Evolutionary conservation across 441 rosid genomes (phyloP).

Genomic region (Populus trichocarpa): DNA sequence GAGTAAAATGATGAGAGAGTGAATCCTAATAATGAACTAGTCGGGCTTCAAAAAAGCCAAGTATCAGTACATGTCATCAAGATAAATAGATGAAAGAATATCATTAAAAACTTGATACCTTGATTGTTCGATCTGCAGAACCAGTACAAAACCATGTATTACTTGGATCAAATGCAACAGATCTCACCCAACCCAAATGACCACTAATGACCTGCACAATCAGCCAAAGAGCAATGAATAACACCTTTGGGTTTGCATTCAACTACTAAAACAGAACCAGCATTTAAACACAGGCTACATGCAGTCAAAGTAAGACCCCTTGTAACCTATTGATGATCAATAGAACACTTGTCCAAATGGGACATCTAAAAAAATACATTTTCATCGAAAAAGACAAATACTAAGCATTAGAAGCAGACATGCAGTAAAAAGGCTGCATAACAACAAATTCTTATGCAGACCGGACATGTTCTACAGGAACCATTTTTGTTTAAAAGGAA

Average conservation of each 20-base stretch:
- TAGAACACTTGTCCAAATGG: neutral
- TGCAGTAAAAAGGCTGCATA: neutral
- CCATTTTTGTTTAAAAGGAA: neutral
- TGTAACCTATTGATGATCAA: neutral
- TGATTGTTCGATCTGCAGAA: constrained; percentile 97
- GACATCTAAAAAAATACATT: too few species aligned
- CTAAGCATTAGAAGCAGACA: neutral
- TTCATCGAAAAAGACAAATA: neutral
- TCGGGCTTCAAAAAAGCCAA: neutral
- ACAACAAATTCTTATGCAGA: neutral
- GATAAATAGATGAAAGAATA: neutral
- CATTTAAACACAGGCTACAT: neutral
- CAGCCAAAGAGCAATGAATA: neutral
- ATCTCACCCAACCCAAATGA: constrained; percentile 98
- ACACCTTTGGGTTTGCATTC: neutral
- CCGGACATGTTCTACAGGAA: neutral
- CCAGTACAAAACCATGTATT: constrained; percentile 97
- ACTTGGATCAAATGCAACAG: constrained; percentile 94
- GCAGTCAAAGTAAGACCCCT: neutral
- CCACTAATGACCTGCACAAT: constrained; percentile 70
- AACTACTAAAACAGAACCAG: neutral
- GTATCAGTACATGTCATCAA: neutral
- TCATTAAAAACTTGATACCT: constrained; percentile 40
- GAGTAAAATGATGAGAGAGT: neutral
- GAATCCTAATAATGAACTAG: neutral